Percentiles rank a stretch among this genome's conserved stretches.
Conservation (phyloP, 768 basidiomycete species). For the Imleria badia region DNA sequence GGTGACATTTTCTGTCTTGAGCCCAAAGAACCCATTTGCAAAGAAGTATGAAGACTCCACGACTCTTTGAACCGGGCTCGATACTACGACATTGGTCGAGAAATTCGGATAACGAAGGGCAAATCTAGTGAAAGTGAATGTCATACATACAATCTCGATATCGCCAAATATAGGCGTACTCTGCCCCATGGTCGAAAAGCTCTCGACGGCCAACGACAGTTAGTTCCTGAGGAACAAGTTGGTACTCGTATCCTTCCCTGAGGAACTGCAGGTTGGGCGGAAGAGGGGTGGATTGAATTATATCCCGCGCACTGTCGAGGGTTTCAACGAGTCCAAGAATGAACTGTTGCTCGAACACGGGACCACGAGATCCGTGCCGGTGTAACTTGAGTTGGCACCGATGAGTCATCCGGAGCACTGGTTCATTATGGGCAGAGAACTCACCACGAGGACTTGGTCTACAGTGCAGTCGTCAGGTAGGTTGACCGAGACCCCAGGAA, state of each 20-base stretch:
- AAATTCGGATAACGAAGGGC: slow-evolving; percentile 23
- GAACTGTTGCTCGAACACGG: slow-evolving; percentile 31
- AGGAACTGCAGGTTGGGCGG: slow-evolving; percentile 37
- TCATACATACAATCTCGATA: not conserved
- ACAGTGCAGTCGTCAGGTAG: slow-evolving; percentile 40
- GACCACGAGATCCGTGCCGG: slow-evolving; percentile 42
- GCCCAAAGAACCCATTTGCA: slow-evolving; percentile 39
- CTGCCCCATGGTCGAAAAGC: slow-evolving; percentile 41
- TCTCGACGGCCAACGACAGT: slow-evolving; percentile 38
- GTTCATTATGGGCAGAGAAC: not conserved
- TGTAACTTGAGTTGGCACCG: slow-evolving; percentile 32
- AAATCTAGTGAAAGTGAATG: slow-evolving; percentile 10
- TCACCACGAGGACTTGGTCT: slow-evolving; percentile 40
- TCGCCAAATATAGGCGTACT: slow-evolving; percentile 21
- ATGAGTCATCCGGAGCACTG: not conserved
- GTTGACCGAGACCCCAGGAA: slow-evolving; percentile 25
- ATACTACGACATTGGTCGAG: slow-evolving; percentile 17
- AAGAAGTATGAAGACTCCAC: slow-evolving; percentile 45
- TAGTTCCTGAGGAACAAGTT: slow-evolving; percentile 35
- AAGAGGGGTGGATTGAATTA: slow-evolving; percentile 29
- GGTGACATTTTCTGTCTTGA: slow-evolving; percentile 23
- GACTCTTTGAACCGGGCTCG: slow-evolving; percentile 23
- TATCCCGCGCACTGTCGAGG: slow-evolving; percentile 26
- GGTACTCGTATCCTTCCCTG: slow-evolving; percentile 36
- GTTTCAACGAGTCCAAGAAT: slow-evolving; percentile 35